Base-by-base conservation (phyloP, 2,329 filamentous ascomycete species). In the Fusarium xylarioides region DNA sequence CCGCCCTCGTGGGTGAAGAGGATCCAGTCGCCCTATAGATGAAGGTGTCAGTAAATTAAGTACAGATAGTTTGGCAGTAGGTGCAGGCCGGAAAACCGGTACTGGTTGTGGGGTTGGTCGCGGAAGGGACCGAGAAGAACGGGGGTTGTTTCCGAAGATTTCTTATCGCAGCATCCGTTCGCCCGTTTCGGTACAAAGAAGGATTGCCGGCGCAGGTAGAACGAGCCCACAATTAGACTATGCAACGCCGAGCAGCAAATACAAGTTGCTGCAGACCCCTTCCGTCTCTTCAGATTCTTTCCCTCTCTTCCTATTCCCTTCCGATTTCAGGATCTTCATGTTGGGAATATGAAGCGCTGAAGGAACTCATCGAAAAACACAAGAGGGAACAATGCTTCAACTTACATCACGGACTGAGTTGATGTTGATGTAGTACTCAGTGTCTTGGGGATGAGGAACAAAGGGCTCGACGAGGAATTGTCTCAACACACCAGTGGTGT, bases 371-470 rank as follows among this genome's bases (percentile, higher is more conserved):
- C 42, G 11, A 19, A 57, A 68, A 35, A 74, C 50, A 70, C 40
- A 74, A 70, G 70, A 73, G 61, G 61, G 70, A 75, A 78, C 71
- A 76, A 63, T 50, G 44, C 63, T 58, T 65, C 68, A 71, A 91
- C 95, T 91, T 91, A 98, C 96, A 92, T 98, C 96, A 89, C 96
- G 93, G 81, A 97, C 95, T 74, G 96, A 98, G 91, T 98, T 96
- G 89, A 99, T 99, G 91, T 98, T 98, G 89, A 99, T 97, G 87
- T 99, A 99, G 89, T 98, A 98, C 86, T 99, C 96, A 75, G 95
- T 98, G 83, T 95, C 92, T 80, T 95, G 90, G 75, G 95, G 93
- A 86, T 99, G 96, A 80, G 95, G 96, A 73, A 98, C 95, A 82
- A 99, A 98, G 58, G 96, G 96, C 91, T 99, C 96, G 78, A 99